Evolutionary conservation across 352 stramenopile genomes (phyloP), one percentile per base, ranked within the genome.

Genomic region (Phytophthora rubi): DNA sequence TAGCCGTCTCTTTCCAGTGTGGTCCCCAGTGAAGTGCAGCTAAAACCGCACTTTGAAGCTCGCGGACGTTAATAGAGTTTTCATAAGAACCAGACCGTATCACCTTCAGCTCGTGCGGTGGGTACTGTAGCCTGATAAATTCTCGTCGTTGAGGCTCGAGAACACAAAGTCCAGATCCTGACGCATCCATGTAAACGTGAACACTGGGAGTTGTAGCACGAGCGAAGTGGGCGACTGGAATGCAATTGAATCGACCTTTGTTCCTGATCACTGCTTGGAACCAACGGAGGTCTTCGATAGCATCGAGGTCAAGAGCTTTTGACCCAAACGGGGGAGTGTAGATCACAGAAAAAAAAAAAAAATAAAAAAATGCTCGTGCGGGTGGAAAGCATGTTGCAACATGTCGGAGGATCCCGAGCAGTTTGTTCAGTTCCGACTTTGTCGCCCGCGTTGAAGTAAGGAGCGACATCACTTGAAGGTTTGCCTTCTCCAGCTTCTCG

Each of bases 121-220:
- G 26, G 37, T 63, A 77, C 28, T 63, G 13, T 2, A 67, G 0
- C 2, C 65, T 30, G 6, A 72, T 64, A 39, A 59, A 75, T 39
- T 72, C 49, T 2, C 13, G 32, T 5, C 28, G 37, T 6, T 39
- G 32, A 0, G 72, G 67, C 1, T 73, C 52, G 1, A 76, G 45
- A 16, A 51, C 45, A 23, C 68, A 73, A 2, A 79, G 12, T 4
- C 72, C 72, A 0, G n/a, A 26, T 13, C 57, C 45, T 0, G 51
- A 71, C 0, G 72, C 68, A 23, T 70, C 63, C 68, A 73, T 76
- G 42, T 59, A 68, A 0, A 80, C 16, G 32, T 80, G 64, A 0
- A 74, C 30, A 16, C n/a, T 47, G 0, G 72, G 56, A 0, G 5
- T 10, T 4, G 53, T 7, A 5, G 32, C 21, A 0, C 12, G 0